These are phyloP conservation scores for Parvularia atlantis DNA, from an alignment of 78 protist species.

Conservation along the genomic window DNA sequence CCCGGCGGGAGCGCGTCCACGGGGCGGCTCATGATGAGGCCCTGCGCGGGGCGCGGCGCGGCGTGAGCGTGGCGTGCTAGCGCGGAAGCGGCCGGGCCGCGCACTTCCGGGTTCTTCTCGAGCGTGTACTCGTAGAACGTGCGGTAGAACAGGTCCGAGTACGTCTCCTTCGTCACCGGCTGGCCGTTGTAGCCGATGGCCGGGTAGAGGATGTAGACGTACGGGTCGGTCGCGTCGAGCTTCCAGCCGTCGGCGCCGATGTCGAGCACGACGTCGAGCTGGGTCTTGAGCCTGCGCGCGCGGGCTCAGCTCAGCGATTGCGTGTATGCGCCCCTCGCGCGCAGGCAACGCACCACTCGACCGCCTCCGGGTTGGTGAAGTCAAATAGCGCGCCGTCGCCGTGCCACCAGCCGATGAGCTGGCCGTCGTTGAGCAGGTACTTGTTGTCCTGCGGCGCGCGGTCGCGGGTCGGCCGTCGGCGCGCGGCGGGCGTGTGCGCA, in stretches of 20 bases:
- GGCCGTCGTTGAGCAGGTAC: background rate
- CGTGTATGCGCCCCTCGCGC: too few relatives aligned
- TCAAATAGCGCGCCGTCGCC: conserved; percentile 1
- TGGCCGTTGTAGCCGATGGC: background rate
- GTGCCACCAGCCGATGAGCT: conserved; percentile 10
- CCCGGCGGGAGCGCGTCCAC: conserved; percentile 3
- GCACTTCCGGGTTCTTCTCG: too few relatives aligned
- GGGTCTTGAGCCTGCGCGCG: too few relatives aligned
- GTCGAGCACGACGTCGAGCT: conserved; percentile 2
- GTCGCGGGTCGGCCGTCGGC: too few relatives aligned
- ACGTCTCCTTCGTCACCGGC: background rate
- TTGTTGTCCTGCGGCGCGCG: too few relatives aligned
- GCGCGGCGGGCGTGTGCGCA: too few relatives aligned
- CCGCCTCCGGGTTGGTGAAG: conserved; percentile 2
- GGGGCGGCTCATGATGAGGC: background rate
- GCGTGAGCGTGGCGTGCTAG: too few relatives aligned
- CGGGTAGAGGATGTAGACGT: background rate
- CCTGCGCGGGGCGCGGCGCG: background rate
- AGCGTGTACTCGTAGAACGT: background rate
- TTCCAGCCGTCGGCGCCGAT: conserved; percentile 11
- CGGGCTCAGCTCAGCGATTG: too few relatives aligned
- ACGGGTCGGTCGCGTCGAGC: conserved; percentile 8
- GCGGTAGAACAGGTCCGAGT: conserved; percentile 2
- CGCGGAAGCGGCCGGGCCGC: too few relatives aligned
- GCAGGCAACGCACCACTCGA: conserved; percentile 11